These are phyloP conservation scores for Senna siamea DNA, from an alignment of 306 rosid species.

Conservation along the genomic window DNA sequence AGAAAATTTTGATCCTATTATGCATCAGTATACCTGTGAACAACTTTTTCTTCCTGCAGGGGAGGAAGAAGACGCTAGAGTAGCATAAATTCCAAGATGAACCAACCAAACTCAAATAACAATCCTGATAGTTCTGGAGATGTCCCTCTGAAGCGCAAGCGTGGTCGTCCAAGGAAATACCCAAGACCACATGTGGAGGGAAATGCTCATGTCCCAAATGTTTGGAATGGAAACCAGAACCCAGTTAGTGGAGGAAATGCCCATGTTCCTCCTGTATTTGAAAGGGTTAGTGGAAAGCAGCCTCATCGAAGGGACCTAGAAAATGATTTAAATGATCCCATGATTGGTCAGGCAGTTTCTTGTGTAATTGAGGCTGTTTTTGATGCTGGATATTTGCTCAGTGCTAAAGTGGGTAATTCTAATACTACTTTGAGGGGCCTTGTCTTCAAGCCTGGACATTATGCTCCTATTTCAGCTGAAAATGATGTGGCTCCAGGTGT, in stretches of 20 bases:
- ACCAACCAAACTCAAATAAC: conserved; percentile 59
- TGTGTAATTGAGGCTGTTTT: conserved; percentile 90
- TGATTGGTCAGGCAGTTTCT: conserved; percentile 74
- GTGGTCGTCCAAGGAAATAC: conserved; percentile 95
- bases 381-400: conserved; percentile 90
- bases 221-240: conserved; percentile 48
- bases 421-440: conserved; percentile 79
- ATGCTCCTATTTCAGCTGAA: conserved; percentile 68
- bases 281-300: conserved; percentile 54
- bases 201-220: conserved; percentile 37
- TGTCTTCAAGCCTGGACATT: conserved; percentile 85
- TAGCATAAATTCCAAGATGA: conserved; percentile 49
- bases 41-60: conserved; percentile 34
- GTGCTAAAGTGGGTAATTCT: conserved; percentile 76
- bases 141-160: conserved; percentile 81
- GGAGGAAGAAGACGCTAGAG: conserved; percentile 25
- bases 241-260: conserved; percentile 46
- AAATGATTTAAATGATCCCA: conserved; percentile 45
- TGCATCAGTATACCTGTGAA: conserved; percentile 18
- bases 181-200: conserved; percentile 61
- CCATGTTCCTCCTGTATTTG: conserved; percentile 60
- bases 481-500: conserved; percentile 87
- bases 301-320: conserved; percentile 53
- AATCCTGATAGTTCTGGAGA: conserved; percentile 62
- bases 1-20: conserved; percentile 25